phyloP scores from a whole-genome alignment of 176 grass and related monocot species.

The Saccharum spontaneum region DNA sequence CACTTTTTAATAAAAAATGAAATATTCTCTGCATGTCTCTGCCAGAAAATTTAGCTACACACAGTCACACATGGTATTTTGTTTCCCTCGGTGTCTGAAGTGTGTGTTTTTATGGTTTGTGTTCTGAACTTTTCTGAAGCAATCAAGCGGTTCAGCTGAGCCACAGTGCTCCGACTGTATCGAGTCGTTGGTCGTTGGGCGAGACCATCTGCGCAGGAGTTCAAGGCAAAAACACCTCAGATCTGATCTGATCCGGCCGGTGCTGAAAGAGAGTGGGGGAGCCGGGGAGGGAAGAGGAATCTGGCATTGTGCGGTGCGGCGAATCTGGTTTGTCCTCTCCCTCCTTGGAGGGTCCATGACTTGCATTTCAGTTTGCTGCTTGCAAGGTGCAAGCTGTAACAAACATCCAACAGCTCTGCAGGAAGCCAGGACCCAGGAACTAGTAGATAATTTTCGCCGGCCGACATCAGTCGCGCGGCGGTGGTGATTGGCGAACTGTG shows the following conservation, averaged over 20 bases:
- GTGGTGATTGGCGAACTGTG: not conserved
- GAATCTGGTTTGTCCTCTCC: not conserved
- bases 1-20: not conserved
- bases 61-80: not conserved
- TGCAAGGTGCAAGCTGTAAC: conserved; percentile 13
- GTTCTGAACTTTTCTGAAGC: not conserved
- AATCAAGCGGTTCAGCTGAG: not conserved
- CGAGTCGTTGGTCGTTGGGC: not conserved
- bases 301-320: not conserved
- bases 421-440: not conserved
- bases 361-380: not conserved
- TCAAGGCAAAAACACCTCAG: not conserved
- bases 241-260: conserved; percentile 21
- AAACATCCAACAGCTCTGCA: not conserved
- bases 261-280: not conserved
- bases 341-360: not conserved
- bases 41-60: not conserved
- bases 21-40: not conserved
- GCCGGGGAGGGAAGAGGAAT: not conserved
- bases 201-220: not conserved
- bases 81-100: not conserved
- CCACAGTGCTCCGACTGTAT: not conserved
- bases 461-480: not conserved
- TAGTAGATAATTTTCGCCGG: not conserved
- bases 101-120: not conserved